These are phyloP conservation scores for Triangularia verruculosa DNA, from an alignment of 2,329 filamentous ascomycete species.

Conservation along the genomic window DNA sequence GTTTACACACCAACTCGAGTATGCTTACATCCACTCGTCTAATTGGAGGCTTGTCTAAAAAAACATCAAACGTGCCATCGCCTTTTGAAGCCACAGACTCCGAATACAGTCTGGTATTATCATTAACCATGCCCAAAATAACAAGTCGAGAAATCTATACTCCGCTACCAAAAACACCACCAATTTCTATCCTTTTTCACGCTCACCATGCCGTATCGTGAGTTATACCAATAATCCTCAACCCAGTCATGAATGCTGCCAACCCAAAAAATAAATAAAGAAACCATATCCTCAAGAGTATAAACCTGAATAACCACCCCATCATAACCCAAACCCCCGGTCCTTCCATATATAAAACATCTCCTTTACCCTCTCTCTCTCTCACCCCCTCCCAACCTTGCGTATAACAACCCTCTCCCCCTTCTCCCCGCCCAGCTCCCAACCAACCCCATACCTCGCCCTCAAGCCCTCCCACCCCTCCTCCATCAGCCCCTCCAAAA, in stretches of 20 bases:
- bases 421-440: conserved; percentile 70
- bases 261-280: not conserved
- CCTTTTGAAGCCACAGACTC: not conserved
- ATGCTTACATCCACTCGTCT: not conserved
- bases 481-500: conserved; percentile 67
- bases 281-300: not conserved
- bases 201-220: not conserved
- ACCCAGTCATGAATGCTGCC: not conserved
- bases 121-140: not conserved
- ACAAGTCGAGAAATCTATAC: not conserved
- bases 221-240: not conserved
- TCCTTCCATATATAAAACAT: not conserved
- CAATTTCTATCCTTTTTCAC: not conserved
- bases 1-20: conserved; percentile 5
- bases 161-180: not conserved
- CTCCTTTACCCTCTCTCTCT: not conserved
- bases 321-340: not conserved
- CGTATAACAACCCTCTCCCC: conserved; percentile 77
- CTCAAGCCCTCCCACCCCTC: conserved; percentile 70
- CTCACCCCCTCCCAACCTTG: conserved; percentile 35
- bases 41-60: not conserved
- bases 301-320: not conserved
- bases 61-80: too few species aligned
- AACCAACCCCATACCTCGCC: conserved; percentile 71
- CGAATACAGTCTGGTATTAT: not conserved